These are phyloP conservation scores for Fistulifera pelliculosa DNA, from an alignment of 108 stramenopile genomes.

Conservation along the genomic window DNA sequence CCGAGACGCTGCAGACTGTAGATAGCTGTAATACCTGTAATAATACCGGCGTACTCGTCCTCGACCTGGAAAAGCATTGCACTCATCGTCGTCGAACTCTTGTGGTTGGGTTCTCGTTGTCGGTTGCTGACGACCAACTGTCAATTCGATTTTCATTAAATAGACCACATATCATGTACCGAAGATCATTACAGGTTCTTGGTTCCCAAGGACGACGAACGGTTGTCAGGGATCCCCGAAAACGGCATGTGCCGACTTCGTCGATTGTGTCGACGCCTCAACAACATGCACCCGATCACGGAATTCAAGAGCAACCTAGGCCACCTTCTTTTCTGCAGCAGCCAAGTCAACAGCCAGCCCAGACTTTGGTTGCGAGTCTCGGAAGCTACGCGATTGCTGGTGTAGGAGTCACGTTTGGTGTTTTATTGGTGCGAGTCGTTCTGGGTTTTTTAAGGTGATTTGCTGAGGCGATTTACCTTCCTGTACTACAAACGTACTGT, in stretches of 20 bases:
- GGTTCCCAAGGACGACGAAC: constrained; percentile 28
- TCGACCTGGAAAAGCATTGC: no score
- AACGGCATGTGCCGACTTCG: constrained; percentile 14
- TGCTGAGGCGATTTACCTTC: neutral
- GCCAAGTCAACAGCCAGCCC: constrained; percentile 41
- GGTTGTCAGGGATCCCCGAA: constrained; percentile 55
- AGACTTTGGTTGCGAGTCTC: constrained; percentile 45
- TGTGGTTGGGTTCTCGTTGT: no score
- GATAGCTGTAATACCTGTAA: no score
- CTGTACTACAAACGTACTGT: no score
- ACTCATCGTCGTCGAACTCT: no score
- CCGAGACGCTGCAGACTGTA: no score
- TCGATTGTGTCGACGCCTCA: neutral
- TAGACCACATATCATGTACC: constrained; percentile 5
- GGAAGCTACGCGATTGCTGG: constrained; percentile 69
- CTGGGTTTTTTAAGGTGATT: constrained; percentile 23
- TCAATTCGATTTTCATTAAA: no score
- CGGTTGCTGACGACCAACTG: no score
- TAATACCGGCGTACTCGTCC: no score
- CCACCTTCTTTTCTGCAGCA: constrained; percentile 33
- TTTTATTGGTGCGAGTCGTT: constrained; percentile 52
- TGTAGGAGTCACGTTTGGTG: constrained; percentile 59
- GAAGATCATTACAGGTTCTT: constrained; percentile 9
- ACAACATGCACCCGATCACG: constrained; percentile 18
- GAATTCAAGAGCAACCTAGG: constrained; percentile 10